Conservation (phyloP, 768 basidiomycete species). For the Boletellus sp. region DNA sequence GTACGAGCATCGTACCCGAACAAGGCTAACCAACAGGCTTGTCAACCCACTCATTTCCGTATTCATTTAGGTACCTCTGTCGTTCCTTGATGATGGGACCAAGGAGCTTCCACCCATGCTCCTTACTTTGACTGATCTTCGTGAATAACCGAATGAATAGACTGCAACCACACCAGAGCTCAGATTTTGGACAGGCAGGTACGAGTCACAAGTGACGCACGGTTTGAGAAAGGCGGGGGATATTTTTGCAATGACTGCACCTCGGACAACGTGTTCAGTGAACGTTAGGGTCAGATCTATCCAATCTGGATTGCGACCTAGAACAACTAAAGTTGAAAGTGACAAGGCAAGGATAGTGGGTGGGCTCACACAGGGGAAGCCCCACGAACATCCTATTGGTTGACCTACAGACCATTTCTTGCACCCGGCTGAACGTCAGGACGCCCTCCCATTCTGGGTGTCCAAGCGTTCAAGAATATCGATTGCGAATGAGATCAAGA, state of each 20-base stretch:
- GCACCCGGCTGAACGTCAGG: too few species aligned
- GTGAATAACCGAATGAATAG: constrained; percentile 15
- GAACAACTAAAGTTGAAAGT: too few species aligned
- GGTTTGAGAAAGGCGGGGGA: too few species aligned
- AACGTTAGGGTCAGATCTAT: constrained; percentile 24
- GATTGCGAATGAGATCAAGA: too few species aligned
- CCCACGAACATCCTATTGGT: constrained; percentile 49
- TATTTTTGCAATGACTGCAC: constrained; percentile 16
- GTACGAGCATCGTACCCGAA: neutral
- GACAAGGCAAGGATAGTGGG: too few species aligned
- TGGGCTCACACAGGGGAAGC: constrained; percentile 41
- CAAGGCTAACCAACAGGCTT: neutral
- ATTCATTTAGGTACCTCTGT: neutral
- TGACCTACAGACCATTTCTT: constrained; percentile 37
- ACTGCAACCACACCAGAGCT: neutral
- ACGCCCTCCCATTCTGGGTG: constrained; percentile 40
- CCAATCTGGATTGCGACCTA: constrained; percentile 2
- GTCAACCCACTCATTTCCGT: neutral
- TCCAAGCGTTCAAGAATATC: neutral
- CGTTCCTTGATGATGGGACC: too few species aligned
- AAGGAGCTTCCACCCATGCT: constrained; percentile 2
- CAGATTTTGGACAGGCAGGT: neutral
- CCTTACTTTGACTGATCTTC: neutral
- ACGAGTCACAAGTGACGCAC: too few species aligned
- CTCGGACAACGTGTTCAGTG: constrained; percentile 25